Evolutionary conservation across 768 basidiomycete species (phyloP), one percentile per base, ranked within the genome.

Genomic region (Polyporus arcularius): DNA sequence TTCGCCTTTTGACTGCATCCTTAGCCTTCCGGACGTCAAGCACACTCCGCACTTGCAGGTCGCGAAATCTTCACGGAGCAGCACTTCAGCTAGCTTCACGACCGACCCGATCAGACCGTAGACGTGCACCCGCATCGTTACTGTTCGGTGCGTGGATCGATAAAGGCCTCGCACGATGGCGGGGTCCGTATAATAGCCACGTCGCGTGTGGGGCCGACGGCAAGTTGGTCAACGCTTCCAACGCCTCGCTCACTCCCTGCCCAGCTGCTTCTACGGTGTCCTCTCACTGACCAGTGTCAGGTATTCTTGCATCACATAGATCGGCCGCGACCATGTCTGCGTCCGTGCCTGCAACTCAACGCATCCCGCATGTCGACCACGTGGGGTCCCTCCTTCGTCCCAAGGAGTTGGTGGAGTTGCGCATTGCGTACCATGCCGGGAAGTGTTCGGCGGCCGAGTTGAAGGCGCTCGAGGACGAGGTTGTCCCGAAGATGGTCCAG

Each of bases 381-480:
- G 75, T 88, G 51, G 87, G 86, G 41, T 87, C 86, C 12, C 78
- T 88, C 50, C 71, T 86, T 49, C 81, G 87, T 10, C 83, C 86
- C 7, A 57, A 68, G 12, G 58, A 74, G n/a, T 78, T 88, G 15
- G 76, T 78, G 57, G 70, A 80, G 63, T 78, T 77, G 59, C 81
- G 85, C 48, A 60, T 69, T 47, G 73, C 73, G 40, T 75, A 79
- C 52, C 78, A 82, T 53, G 72, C 76, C 46, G 71, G 74, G 0
- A 70, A 77, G 49, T 78, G 78, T 65, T 70, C 77, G 3, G 60
- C 63, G 11, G 73, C 75, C 8, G 82, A 85, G 55, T 76, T 87
- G 12, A 70, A 70, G 46, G 70, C 71, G 35, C 72, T 75, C 15
- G 84, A 86, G 70, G 80, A 86, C 61, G 78, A 78, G 38, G 80